phyloP scores from a whole-genome alignment of 768 basidiomycete genomes.

The Auriculariales sp. region DNA sequence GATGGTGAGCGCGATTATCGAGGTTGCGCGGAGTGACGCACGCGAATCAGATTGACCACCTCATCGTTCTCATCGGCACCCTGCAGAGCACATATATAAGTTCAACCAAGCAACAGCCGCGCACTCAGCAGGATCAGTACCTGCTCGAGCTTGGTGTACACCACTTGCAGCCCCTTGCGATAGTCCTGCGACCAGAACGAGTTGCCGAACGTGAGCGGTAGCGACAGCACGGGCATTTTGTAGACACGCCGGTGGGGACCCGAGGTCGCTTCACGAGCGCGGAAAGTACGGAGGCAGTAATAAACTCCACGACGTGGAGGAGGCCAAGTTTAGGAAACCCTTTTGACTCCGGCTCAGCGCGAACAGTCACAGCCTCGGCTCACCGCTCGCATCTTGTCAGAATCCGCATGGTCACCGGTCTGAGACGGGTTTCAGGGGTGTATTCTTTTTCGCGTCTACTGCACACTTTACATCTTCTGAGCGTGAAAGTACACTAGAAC shows the following conservation, averaged over 20 bases:
- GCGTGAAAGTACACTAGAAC: too few species aligned
- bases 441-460: too few species aligned
- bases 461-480: too few species aligned
- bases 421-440: too few species aligned
- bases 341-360: too few species aligned
- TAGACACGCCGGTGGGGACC: neutral
- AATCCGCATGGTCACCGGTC: too few species aligned
- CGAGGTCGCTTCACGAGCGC: too few species aligned
- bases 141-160: constrained; percentile 67
- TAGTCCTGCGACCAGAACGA: constrained; percentile 95
- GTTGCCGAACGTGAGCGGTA: constrained; percentile 80
- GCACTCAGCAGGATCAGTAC: constrained; percentile 19
- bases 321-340: too few species aligned
- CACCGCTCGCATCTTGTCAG: too few species aligned
- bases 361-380: too few species aligned
- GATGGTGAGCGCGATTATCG: constrained; percentile 1
- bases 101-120: neutral
- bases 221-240: constrained; percentile 71
- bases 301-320: too few species aligned
- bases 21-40: constrained; percentile 19
- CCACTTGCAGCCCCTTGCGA: constrained; percentile 62
- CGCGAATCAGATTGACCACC: constrained; percentile 69
- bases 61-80: constrained; percentile 75
- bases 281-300: too few species aligned
- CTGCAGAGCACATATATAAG: constrained; percentile 21